Base-by-base conservation (phyloP, 2,329 filamentous ascomycete genomes). In the Exophiala sp. region DNA sequence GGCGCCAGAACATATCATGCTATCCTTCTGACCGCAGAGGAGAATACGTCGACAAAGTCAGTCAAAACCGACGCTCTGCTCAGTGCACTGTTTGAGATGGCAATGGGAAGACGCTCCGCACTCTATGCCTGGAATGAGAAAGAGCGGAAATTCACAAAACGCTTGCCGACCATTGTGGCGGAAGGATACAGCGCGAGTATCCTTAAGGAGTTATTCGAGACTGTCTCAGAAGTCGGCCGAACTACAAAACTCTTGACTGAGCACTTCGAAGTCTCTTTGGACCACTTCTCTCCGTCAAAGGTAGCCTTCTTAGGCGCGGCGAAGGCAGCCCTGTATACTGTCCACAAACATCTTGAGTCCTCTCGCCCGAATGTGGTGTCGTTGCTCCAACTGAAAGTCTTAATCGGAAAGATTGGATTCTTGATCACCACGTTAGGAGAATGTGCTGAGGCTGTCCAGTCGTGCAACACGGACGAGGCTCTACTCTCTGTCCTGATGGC, bases 151-250 rank as follows among this genome's bases (percentile, higher is more conserved):
- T 75, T 76, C 48, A 68, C 71, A 36, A 72, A 69, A 36, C 67
- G 68, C 3, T 65, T 79, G 34, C 62, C 69, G 3, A 68, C 76
- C 49, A 68, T 77, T 1, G 69, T 76, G 2, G 68, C 80, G 29
- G 77, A 77, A 2, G 82, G 82, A 2, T 60, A 59, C 47, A 63
- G 57, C 47, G 32, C 42, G 16, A 38, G 18, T 16, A 32, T 62
- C 11, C 35, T 60, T 5, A 24, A 43, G 24, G 45, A 40, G 11
- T 43, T 48, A 16, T 53, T 55, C n/a, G 50, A 52, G n/a, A 38
- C 24, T 21, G 47, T 59, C 16, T 36, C 40, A 14, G 36, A n/a
- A 2, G 44, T 54, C 32, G 61, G 51, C 9, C 14, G 29, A 16
- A 14, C 21, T 10, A 50, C 52, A 9, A 56, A 50, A 29, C 36